Base-by-base conservation (phyloP, 768 basidiomycete genomes). In the Podaxis sp. region DNA sequence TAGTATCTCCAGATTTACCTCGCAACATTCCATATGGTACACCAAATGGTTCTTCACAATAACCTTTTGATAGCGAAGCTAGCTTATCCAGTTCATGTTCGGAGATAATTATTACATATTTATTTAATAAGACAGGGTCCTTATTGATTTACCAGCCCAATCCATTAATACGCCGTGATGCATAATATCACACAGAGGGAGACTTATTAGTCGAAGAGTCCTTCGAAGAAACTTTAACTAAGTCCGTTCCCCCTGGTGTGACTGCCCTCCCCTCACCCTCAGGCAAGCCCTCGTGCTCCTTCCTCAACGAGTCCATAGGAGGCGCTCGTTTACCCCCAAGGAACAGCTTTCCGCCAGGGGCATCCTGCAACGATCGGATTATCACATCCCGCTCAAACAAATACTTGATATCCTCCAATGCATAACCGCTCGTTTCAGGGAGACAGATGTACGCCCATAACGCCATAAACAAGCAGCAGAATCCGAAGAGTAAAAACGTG, bases 391-490 rank as follows among this genome's bases (percentile, higher is more conserved):
- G 66, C 68, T 79, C 80, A 57, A 82, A 82, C 3, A 82, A 66
- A 58, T 72, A 73, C 36, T 76, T 75, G 59, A 83, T 78, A 60
- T 82, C 80, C 70, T 83, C 81, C 63, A 83, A 66, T 12, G 76
- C 76, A 59, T 75, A 73, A 29, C 79, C 79, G 15, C 70, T 72
- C n/a, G 80, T 82, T 69, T 83, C 82, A 1, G 81, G 82, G 12
- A 82, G 70, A 65, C 74, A 75, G 55, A 79, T 62, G 68, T 80
- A 79, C 36, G 79, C 70, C 80, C 79, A 83, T 9, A 70, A 57
- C 47, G 75, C 68, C 74, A 81, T 78, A 61, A 77, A 57, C 27
- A 80, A 15, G 65, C 80, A 81, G 64, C 73, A 77, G 50, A 75
- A 64, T 3, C 79, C 79, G 54, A 80, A 81, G 36, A 79, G 52